Evolutionary conservation across 1,284 basidiomycete species (phyloP).

Genomic region (Porogramme epimiltina): DNA sequence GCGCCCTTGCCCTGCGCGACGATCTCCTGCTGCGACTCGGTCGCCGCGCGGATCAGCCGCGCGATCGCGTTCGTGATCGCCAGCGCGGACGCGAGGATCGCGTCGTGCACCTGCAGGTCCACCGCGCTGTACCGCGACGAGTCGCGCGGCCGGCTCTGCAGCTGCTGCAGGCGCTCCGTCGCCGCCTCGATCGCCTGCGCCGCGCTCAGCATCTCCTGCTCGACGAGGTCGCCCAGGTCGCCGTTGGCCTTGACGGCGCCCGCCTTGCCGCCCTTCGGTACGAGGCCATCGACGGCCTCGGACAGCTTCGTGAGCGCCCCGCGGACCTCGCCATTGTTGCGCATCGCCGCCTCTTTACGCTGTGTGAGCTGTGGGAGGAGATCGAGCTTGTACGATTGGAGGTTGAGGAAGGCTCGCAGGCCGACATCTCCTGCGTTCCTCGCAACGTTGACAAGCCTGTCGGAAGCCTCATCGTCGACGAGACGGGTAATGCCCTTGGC

Average conservation of each 20-base stretch:
- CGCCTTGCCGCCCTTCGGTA: conserved; percentile 83
- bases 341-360: conserved; percentile 86
- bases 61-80: conserved; percentile 96
- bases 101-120: conserved; percentile 97
- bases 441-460: conserved; percentile 87
- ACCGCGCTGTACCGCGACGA: conserved; percentile 83
- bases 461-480: conserved; percentile 85
- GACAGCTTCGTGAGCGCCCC: conserved; percentile 84
- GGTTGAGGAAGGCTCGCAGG: conserved; percentile 91
- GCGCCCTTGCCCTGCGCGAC: conserved; percentile 94
- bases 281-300: conserved; percentile 82
- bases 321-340: conserved; percentile 88
- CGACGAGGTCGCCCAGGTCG: conserved; percentile 95
- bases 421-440: conserved; percentile 87
- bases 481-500: conserved; percentile 96
- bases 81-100: conserved; percentile 91
- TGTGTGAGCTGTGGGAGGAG: conserved; percentile 69
- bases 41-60: conserved; percentile 93
- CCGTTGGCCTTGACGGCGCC: conserved; percentile 80
- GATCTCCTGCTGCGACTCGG: conserved; percentile 97
- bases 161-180: conserved; percentile 85
- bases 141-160: conserved; percentile 90
- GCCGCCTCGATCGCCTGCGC: conserved; percentile 94
- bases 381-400: conserved; percentile 94
- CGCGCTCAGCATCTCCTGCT: conserved; percentile 94